phyloP scores from a whole-genome alignment of 129 eudicot species.

The Glebionis coronaria region DNA sequence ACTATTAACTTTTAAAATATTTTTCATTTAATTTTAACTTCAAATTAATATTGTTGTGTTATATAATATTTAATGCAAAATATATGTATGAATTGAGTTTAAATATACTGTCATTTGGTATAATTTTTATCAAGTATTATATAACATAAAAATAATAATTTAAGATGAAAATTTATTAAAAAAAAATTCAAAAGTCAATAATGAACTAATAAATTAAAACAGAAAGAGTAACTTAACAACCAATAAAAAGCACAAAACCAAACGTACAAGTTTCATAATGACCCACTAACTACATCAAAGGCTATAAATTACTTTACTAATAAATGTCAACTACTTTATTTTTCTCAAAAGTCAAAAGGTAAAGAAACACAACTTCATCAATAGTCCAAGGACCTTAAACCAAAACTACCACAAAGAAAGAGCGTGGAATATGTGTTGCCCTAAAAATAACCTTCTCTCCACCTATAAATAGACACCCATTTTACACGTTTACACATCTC shows the following conservation, averaged over 20 bases:
- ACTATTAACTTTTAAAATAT: too few relatives aligned
- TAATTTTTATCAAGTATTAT: too few relatives aligned
- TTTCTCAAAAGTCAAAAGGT: slow-evolving; percentile 11
- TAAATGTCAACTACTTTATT: not conserved
- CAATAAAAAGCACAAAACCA: slow-evolving; percentile 3
- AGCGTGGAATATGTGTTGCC: slow-evolving; percentile 20
- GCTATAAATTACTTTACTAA: not conserved
- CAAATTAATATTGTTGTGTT: too few relatives aligned
- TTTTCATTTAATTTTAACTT: too few relatives aligned
- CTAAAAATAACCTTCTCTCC: slow-evolving; percentile 15
- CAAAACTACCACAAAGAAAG: not conserved
- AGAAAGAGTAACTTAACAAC: not conserved
- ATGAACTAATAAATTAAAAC: too few relatives aligned
- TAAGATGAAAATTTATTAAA: too few relatives aligned
- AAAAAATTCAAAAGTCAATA: too few relatives aligned
- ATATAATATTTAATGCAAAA: too few relatives aligned
- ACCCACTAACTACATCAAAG: slow-evolving; percentile 12
- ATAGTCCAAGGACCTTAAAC: slow-evolving; percentile 3
- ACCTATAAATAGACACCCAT: slow-evolving; percentile 20
- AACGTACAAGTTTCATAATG: slow-evolving; percentile 23
- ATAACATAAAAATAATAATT: too few relatives aligned
- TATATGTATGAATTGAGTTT: too few relatives aligned
- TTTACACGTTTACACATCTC: slow-evolving; percentile 14
- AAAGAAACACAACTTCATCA: too few relatives aligned
- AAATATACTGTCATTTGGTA: too few relatives aligned